phyloP scores from a whole-genome alignment of 345 rosid genomes.

The Lenwebbia sp. region DNA sequence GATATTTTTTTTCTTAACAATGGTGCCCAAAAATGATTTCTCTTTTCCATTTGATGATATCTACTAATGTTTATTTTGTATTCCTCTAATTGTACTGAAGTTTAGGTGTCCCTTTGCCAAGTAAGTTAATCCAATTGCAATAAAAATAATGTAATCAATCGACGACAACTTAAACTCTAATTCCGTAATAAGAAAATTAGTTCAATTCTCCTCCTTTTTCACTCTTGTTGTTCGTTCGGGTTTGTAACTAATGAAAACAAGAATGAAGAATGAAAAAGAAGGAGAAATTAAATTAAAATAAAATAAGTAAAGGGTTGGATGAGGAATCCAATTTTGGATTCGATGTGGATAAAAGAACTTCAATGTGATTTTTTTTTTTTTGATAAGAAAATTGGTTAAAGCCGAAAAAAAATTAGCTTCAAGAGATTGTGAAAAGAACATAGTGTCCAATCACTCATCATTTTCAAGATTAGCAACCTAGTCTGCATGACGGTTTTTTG shows the following conservation, averaged over 20 bases:
- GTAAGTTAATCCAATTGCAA: not conserved
- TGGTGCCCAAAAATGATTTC: not conserved
- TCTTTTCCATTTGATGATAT: not conserved
- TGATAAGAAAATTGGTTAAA: no score
- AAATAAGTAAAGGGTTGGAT: no score
- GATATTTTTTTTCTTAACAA: no score
- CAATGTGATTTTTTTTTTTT: no score
- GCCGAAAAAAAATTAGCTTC: no score
- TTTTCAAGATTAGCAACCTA: not conserved
- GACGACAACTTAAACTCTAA: not conserved
- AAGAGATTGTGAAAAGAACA: not conserved
- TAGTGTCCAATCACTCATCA: not conserved
- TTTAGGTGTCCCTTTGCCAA: not conserved
- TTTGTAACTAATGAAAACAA: no score
- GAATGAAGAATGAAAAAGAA: no score
- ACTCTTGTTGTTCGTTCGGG: no score
- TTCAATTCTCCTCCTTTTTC: not conserved
- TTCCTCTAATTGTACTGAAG: not conserved
- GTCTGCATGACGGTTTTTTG: not conserved
- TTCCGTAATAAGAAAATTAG: not conserved
- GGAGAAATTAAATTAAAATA: no score
- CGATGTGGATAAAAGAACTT: no score
- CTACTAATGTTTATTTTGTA: not conserved
- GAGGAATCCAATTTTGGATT: no score
- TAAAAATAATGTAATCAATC: not conserved